Percentiles rank a stretch among this genome's conserved stretches.
phyloP scores from a whole-genome alignment of 2,329 filamentous ascomycete genomes.

The Macrophomina phaseolina region DNA sequence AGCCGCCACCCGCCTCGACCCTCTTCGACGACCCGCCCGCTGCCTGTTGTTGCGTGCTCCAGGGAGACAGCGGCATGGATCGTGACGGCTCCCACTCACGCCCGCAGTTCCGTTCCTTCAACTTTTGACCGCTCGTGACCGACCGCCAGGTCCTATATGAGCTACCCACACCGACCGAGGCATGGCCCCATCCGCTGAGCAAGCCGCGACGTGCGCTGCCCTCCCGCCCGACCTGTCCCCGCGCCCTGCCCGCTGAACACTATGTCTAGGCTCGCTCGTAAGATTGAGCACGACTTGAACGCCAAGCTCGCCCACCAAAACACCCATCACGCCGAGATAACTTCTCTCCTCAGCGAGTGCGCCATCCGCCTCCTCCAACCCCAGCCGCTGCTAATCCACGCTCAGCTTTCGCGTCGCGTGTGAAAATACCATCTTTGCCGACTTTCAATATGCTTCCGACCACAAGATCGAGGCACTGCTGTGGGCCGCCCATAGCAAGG shows the following conservation, averaged over 20 bases:
- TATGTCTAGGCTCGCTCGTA: constrained; percentile 47
- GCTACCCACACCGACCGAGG: constrained; percentile 37
- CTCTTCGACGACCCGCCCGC: neutral
- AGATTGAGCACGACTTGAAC: constrained; percentile 56
- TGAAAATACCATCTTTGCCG: constrained; percentile 73
- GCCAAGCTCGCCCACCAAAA: constrained; percentile 56
- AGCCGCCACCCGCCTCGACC: neutral
- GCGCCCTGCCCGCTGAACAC: constrained; percentile 34
- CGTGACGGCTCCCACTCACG: constrained; percentile 54
- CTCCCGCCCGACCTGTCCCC: constrained; percentile 3
- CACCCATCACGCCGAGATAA: constrained; percentile 57
- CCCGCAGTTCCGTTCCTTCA: constrained; percentile 55
- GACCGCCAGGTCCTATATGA: constrained; percentile 54
- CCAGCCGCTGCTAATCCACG: constrained; percentile 24
- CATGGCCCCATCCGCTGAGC: constrained; percentile 55
- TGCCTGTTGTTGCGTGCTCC: constrained; percentile 23
- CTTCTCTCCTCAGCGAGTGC: constrained; percentile 48
- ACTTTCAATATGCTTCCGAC: constrained; percentile 69
- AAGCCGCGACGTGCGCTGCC: constrained; percentile 58
- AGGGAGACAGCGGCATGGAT: constrained; percentile 54
- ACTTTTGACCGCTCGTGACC: constrained; percentile 57
- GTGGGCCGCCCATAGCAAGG: constrained; percentile 78
- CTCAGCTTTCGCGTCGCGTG: constrained; percentile 72
- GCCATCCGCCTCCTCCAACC: constrained; percentile 22
- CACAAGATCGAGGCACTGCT: constrained; percentile 72